Evolutionary conservation across 1,284 basidiomycete species (phyloP).

Genomic region (Leccinum olivaceoglutinosum): DNA sequence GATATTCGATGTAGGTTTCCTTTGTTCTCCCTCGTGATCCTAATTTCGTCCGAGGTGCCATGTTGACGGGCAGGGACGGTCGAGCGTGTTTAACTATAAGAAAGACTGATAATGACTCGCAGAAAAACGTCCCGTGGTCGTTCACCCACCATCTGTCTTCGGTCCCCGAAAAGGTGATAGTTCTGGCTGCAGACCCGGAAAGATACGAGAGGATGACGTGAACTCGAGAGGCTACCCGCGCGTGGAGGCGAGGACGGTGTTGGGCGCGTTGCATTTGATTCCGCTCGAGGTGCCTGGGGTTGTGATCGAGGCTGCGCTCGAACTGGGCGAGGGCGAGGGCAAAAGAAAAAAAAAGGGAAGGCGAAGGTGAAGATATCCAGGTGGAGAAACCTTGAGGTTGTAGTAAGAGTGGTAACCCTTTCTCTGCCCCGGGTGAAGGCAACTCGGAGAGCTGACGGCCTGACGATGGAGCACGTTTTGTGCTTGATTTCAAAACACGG

Average conservation of each 20-base stretch:
- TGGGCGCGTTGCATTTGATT: conserved; percentile 12
- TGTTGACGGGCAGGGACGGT: too few relatives aligned
- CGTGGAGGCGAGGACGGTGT: conserved; percentile 7
- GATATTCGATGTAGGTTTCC: conserved; percentile 5
- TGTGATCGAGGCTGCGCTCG: neutral
- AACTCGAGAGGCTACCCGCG: conserved; percentile 6
- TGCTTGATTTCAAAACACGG: neutral
- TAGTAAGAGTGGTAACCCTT: neutral
- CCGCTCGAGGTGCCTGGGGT: conserved; percentile 8
- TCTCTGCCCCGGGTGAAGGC: neutral
- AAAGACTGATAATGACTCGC: neutral
- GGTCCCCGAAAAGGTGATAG: conserved; percentile 10
- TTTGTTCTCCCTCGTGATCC: neutral
- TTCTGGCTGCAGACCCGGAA: conserved; percentile 17
- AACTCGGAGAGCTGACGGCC: neutral
- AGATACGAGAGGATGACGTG: conserved; percentile 9
- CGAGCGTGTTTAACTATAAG: too few relatives aligned
- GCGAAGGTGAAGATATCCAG: neutral
- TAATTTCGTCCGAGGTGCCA: neutral
- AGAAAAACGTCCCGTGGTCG: conserved; percentile 13
- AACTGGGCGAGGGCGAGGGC: neutral
- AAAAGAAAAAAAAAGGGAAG: neutral
- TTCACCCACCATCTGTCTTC: conserved; percentile 4
- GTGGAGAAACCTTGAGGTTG: neutral
- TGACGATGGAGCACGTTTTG: neutral